These are phyloP conservation scores for Fraxinus americana DNA, from an alignment of 257 asterid genomes.

Conservation along the genomic window DNA sequence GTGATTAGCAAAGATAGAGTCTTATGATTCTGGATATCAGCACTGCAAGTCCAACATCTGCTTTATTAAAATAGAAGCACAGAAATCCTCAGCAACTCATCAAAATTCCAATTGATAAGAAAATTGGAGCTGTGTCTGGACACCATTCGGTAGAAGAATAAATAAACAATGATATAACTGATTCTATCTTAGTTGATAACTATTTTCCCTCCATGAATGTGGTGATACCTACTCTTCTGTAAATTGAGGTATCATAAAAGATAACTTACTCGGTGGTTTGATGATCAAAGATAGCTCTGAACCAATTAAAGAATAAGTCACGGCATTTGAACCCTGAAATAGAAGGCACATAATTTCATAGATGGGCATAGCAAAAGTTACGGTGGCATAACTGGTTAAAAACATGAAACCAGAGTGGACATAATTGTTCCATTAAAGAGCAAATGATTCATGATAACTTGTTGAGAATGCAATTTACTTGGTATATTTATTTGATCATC, in stretches of 20 bases:
- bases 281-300: conserved; percentile 21
- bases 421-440: conserved; percentile 16
- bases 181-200: not conserved
- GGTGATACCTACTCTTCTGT: not conserved
- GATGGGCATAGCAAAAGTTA: conserved; percentile 5
- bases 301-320: conserved; percentile 15
- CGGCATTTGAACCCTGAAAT: conserved; percentile 24
- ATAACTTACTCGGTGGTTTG: conserved; percentile 23
- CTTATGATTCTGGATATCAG: not conserved
- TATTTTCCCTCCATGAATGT: not conserved
- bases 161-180: not conserved
- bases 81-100: not conserved
- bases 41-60: not conserved
- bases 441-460: conserved; percentile 7
- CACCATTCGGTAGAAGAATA: not conserved
- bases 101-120: not conserved
- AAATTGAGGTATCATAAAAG: conserved; percentile 3
- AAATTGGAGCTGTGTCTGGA: not conserved
- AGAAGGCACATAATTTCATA: conserved; percentile 20
- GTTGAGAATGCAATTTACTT: not conserved
- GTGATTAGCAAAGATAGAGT: not conserved
- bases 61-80: not conserved
- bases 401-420: not conserved
- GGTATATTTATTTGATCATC: not conserved
- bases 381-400: not conserved